Evolutionary conservation across 108 stramenopile genomes (phyloP).

Genomic region (Fistulifera solaris): DNA sequence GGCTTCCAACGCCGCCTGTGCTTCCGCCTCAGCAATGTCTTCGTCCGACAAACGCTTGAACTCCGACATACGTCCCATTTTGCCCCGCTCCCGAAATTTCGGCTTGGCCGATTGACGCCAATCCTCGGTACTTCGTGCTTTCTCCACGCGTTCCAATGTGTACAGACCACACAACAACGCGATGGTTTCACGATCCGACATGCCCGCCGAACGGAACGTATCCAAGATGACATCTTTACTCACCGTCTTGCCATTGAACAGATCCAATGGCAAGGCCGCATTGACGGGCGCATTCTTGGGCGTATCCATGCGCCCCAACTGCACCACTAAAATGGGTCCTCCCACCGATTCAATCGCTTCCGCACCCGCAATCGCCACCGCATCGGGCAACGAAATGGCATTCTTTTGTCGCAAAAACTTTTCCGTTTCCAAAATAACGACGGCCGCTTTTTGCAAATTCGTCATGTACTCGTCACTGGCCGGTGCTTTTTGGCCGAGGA

Average conservation of each 20-base stretch:
- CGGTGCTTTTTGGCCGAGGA: conserved; percentile 35
- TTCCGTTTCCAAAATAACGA: conserved; percentile 48
- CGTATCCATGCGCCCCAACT: conserved; percentile 64
- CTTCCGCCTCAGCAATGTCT: conserved; percentile 53
- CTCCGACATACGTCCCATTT: conserved; percentile 80
- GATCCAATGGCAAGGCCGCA: conserved; percentile 34
- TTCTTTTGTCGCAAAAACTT: conserved; percentile 62
- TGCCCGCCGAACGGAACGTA: conserved; percentile 50
- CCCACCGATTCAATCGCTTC: conserved; percentile 74
- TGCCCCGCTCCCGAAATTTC: conserved; percentile 72
- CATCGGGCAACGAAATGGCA: conserved; percentile 72
- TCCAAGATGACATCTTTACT: conserved; percentile 23
- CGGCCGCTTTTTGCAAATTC: conserved; percentile 40
- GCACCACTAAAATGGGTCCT: conserved; percentile 64
- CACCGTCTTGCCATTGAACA: conserved; percentile 47
- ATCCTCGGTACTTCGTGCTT: conserved; percentile 55
- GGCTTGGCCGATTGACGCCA: conserved; percentile 64
- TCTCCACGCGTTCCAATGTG: conserved; percentile 63
- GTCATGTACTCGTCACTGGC: conserved; percentile 27
- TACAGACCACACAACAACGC: conserved; percentile 64
- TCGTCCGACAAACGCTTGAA: conserved; percentile 72
- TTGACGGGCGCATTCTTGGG: conserved; percentile 26
- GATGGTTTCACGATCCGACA: conserved; percentile 85
- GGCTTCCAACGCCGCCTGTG: conserved; percentile 30
- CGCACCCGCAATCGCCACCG: conserved; percentile 69